Evolutionary conservation across 495 filamentous ascomycete species (phyloP).

Genomic region (Penicillium cataractarum): DNA sequence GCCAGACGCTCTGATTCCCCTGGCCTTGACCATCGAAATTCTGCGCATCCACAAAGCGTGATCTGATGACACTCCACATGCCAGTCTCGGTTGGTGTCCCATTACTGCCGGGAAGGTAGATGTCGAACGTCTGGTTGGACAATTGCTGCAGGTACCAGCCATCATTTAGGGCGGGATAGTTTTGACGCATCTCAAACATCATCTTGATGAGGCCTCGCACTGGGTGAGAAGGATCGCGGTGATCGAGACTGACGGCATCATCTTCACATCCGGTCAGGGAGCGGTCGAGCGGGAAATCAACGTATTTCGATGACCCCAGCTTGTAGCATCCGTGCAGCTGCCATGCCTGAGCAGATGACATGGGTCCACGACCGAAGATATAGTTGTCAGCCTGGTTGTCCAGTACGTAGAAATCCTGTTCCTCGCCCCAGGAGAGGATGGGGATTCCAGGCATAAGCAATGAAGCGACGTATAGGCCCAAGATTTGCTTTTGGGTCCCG

Average conservation of each 20-base stretch:
- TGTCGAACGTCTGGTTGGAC: slow-evolving; percentile 45
- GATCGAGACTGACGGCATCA: slow-evolving; percentile 52
- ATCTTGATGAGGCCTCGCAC: slow-evolving; percentile 50
- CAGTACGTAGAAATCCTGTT: slow-evolving; percentile 55
- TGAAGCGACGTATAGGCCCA: slow-evolving; percentile 50
- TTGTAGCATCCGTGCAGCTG: slow-evolving; percentile 56
- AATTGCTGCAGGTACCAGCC: slow-evolving; percentile 47
- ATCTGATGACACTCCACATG: slow-evolving; percentile 51
- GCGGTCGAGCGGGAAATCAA: slow-evolving; percentile 48
- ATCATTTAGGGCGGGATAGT: slow-evolving; percentile 54
- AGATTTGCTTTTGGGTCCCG: slow-evolving; percentile 49
- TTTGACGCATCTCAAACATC: slow-evolving; percentile 52
- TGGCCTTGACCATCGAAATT: not conserved
- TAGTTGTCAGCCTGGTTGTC: slow-evolving; percentile 55
- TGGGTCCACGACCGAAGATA: slow-evolving; percentile 52
- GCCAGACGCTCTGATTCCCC: slow-evolving; percentile 38
- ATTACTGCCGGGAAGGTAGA: slow-evolving; percentile 49
- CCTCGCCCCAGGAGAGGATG: slow-evolving; percentile 54
- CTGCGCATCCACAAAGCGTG: slow-evolving; percentile 32
- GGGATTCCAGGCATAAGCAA: slow-evolving; percentile 54
- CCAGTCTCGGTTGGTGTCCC: slow-evolving; percentile 50
- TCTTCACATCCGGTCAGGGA: slow-evolving; percentile 50
- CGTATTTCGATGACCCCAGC: slow-evolving; percentile 48
- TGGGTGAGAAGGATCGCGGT: slow-evolving; percentile 56
- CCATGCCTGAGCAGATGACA: slow-evolving; percentile 55